Base-by-base conservation (phyloP, 2,329 filamentous ascomycete genomes). In the Trichoderma hamatum region DNA sequence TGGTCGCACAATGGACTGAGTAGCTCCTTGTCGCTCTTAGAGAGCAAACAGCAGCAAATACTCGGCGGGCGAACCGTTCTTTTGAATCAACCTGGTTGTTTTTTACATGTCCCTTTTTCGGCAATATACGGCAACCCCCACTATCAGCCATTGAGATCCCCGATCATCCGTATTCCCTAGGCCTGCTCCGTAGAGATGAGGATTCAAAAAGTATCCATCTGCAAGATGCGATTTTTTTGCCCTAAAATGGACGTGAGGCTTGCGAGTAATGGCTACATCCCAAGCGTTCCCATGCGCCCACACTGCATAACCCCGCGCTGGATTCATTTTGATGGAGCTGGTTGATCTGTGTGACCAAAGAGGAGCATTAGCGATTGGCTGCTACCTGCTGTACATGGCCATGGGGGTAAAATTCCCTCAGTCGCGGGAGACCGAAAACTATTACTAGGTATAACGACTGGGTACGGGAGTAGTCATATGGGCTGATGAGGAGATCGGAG, bases 161-260 rank as follows among this genome's bases (percentile, higher is more conserved):
- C 39, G 36, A 19, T 7, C 16, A n/a, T 34, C n/a, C 19, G 21
- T 19, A 32, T 43, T 34, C 26, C 24, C 26, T 56, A 32, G 19
- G 3, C 28, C 19, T 11, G 19, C 19, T n/a, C 39, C 39, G 19
- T 43, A n/a, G 16, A 43, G 19, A 43, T 43, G n/a, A 36, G 46
- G 34, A 58, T 43, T 54, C 19, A 26, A 28, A 28, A 16, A 24
- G 34, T 2, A 28, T 28, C 19, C 30, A 43, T 13, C 43, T 60
- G 65, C 65, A 60, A 51, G 65, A 67, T 60, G 30, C 26, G 65
- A 43, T 5, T 21, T 54, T 24, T 60, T 60, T 43, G 46, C 65
- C 65, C 55, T 10, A 14, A 67, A 67, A 32, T 14, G 65, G 55
- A 36, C 36, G 34, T 58, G 36, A 49, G 43, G 52, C 24, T 26